Base-by-base conservation (phyloP, 768 basidiomycete species). In the Suillus decipiens region DNA sequence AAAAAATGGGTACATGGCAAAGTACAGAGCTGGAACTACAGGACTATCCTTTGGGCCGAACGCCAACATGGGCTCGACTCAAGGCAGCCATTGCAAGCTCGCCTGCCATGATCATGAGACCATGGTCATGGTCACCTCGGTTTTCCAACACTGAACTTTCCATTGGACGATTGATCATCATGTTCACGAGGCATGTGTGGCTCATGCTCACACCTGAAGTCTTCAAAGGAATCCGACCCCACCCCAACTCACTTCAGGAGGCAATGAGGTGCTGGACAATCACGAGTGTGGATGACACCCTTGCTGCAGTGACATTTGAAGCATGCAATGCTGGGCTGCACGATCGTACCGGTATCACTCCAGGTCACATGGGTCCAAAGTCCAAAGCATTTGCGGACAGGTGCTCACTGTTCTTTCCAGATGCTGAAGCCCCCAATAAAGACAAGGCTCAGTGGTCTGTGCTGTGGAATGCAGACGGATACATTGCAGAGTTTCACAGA, bases 251-350 rank as follows among this genome's bases (percentile, higher is more conserved):
- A 1, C 22, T 66, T 10, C 10, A 61, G 22, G 56, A 67, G 22
- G 64, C 62, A 0, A 66, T 66, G 62, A 41, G 36, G 36, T 66
- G 64, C 22, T 66, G 59, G 64, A 66, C 53, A 9, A 43, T 50
- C 1, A 11, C 41, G 4, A 66, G 62, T 36, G 24, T 66, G 2
- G 59, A 66, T 51, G 15, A 60, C 3, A 63, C 54, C 0, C 59
- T 66, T 0, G 14, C 60, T 0, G 15, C 60, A 10, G 37, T 14
- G 0, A 34, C n/a, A 1, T 66, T 60, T 14, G 45, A 50, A 15
- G 62, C 64, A 7, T 63, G 53, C 53, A 63, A 66, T 31, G 61
- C 61, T 17, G 59, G 60, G 6, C 37, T 66, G 24, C 37, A 64
- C 7, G 28, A 50, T 11, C 2, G 33, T 4, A 15, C 41, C 4